Percentiles rank a stretch among this genome's conserved stretches.
These are phyloP conservation scores for Dothideomycetes sp. DNA, from an alignment of 2,329 filamentous ascomycete species.

Conservation along the genomic window DNA sequence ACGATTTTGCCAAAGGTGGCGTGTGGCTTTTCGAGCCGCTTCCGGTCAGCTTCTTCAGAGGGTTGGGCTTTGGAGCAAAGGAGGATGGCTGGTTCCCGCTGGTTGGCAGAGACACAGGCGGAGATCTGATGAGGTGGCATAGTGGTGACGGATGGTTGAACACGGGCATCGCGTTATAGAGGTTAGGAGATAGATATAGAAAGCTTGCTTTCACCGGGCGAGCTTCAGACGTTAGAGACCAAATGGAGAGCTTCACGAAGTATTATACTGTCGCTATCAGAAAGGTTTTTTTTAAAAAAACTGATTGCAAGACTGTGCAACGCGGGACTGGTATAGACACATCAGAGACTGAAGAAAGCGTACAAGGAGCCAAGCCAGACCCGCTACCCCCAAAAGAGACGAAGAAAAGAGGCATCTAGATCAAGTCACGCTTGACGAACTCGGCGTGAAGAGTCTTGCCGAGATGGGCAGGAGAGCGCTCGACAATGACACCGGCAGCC, in stretches of 20 bases:
- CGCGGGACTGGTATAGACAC: not conserved
- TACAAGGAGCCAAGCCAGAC: not conserved
- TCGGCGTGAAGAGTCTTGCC: constrained; percentile 91
- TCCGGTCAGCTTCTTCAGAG: constrained; percentile 61
- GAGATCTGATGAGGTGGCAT: constrained; percentile 46
- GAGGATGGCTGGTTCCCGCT: constrained; percentile 38
- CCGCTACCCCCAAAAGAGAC: not conserved
- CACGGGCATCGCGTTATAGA: constrained; percentile 37
- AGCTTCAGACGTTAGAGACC: too few relatives aligned
- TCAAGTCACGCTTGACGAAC: constrained; percentile 90
- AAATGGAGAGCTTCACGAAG: too few relatives aligned
- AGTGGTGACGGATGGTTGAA: constrained; percentile 54
- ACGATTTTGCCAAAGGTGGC: constrained; percentile 65
- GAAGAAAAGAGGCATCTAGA: constrained; percentile 46
- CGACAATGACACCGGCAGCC: constrained; percentile 86
- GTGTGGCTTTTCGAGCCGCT: constrained; percentile 75
- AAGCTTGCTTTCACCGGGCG: too few relatives aligned
- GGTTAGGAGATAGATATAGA: not conserved
- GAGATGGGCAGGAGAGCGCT: constrained; percentile 82
- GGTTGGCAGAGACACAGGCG: constrained; percentile 1
- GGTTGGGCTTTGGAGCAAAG: constrained; percentile 49
- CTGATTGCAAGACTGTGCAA: not conserved
- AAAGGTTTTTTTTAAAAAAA: not conserved
- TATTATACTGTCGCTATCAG: too few relatives aligned
- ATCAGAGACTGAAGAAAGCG: not conserved